These are phyloP conservation scores for Sideroxylon spinosum DNA, from an alignment of 179 eudicot genomes.

Conservation along the genomic window DNA sequence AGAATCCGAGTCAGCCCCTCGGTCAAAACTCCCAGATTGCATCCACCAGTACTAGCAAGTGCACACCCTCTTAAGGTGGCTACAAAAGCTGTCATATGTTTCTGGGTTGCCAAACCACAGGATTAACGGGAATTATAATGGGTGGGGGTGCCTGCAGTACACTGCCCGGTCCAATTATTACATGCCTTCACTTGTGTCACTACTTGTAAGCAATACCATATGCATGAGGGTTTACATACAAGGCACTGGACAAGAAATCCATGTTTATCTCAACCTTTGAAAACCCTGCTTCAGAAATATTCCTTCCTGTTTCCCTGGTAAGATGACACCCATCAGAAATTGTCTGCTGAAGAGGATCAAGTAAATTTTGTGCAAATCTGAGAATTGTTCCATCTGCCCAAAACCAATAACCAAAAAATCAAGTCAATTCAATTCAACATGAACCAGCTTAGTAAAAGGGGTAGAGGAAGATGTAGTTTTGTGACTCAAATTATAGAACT, in stretches of 20 bases:
- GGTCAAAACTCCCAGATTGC: too few species aligned
- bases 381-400: conserved; percentile 66
- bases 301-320: conserved; percentile 55
- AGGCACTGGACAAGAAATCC: conserved; percentile 42
- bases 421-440: background rate
- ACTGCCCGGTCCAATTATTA: too few species aligned
- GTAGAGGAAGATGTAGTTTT: background rate
- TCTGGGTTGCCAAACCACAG: too few species aligned
- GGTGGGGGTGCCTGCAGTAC: too few species aligned
- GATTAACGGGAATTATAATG: too few species aligned
- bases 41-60: too few species aligned
- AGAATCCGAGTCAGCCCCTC: too few species aligned
- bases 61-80: too few species aligned
- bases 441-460: background rate
- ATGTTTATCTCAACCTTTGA: conserved; percentile 42
- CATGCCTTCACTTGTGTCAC: background rate
- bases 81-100: too few species aligned
- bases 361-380: conserved; percentile 50
- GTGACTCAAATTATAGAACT: background rate
- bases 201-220: conserved; percentile 75
- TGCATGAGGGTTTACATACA: conserved; percentile 59
- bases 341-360: conserved; percentile 74
- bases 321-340: conserved; percentile 84
- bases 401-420: background rate
- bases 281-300: conserved; percentile 75